phyloP scores from a whole-genome alignment of 1,284 basidiomycete genomes.

The Porodaedalea pini region DNA sequence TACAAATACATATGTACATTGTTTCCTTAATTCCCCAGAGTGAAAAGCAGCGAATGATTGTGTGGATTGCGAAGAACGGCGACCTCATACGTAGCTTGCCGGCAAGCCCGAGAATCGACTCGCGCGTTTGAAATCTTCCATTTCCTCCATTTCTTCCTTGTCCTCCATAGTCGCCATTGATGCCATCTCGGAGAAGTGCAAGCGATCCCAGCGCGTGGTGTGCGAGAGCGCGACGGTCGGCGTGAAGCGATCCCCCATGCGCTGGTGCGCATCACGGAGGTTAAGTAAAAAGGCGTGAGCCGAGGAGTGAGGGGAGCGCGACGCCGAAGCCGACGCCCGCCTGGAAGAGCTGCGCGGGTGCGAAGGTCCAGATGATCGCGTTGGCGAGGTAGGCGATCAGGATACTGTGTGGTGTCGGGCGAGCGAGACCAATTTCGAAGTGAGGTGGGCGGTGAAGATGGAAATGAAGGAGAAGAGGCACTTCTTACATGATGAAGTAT shows the following conservation, averaged over 20 bases:
- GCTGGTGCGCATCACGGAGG: slow-evolving; percentile 6
- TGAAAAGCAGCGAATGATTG: too few relatives aligned
- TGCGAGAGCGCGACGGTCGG: slow-evolving; percentile 5
- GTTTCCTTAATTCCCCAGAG: too few relatives aligned
- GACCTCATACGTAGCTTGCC: too few relatives aligned
- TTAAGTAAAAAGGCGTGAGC: slow-evolving; percentile 11
- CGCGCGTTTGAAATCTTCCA: too few relatives aligned
- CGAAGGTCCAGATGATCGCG: slow-evolving; percentile 12
- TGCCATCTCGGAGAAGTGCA: too few relatives aligned
- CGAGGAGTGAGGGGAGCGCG: slow-evolving; percentile 1
- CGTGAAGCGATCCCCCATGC: background rate
- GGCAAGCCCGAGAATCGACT: too few relatives aligned
- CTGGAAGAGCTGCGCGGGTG: slow-evolving; percentile 7
- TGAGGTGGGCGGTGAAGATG: background rate
- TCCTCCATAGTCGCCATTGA: too few relatives aligned
- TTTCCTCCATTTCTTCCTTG: too few relatives aligned
- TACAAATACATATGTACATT: too few relatives aligned
- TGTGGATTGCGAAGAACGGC: too few relatives aligned
- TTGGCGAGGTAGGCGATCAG: slow-evolving; percentile 1
- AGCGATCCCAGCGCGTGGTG: slow-evolving; percentile 8
- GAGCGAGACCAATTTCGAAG: background rate
- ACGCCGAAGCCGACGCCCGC: slow-evolving; percentile 10
- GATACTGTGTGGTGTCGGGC: background rate
- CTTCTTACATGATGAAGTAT: slow-evolving; percentile 4
- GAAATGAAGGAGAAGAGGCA: too few relatives aligned